Base-by-base conservation (phyloP, 2,329 filamentous ascomycete species). In the Nemania bipapillata region DNA sequence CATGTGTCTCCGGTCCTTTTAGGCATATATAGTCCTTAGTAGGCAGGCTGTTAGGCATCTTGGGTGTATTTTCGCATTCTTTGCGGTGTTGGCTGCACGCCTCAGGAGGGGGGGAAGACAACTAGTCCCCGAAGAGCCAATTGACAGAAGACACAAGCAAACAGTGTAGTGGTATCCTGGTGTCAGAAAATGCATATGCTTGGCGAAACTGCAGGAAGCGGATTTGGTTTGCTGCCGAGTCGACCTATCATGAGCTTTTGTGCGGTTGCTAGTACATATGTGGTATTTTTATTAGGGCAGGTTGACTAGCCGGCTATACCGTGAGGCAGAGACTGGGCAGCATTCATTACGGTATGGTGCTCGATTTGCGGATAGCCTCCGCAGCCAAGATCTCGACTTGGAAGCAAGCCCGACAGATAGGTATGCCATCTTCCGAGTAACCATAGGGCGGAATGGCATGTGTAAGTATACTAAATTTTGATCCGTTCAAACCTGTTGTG, bases 311-410 rank as follows among this genome's bases (percentile, higher is more conserved):
- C 59, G 59, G 63, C 65, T 53, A 50, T 53, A 68, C 62, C 68
- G 63, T 60, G 49, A 72, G 70, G 70, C 68, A 70, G 63, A 71
- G 45, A 53, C 47, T 66, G 30, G 54, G 63, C 62, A 45, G 35
- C 60, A 45, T 45, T 45, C 40, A n/a, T 15, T 45, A 32, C 30
- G 4, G n/a, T 32, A 32, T 32, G 4, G 24, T 63, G 53, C 56
- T 32, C 52, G 15, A 32, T 47, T 53, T 22, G 26, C 50, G 22
- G 12, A 62, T 40, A 50, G 53, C 53, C 57, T 63, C 65, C 42
- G 52, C 26, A 68, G 54, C 58, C 35, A 56, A 56, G 60, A 22
- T 45, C n/a, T 45, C 12, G 45, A 47, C 52, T 56, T 47, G 42
- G 22, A 53, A 53, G 57, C 53, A 53, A 30, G 45, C 47, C 28